These are phyloP conservation scores for Casuarina equisetifolia DNA, from an alignment of 306 rosid genomes.

Conservation along the genomic window DNA sequence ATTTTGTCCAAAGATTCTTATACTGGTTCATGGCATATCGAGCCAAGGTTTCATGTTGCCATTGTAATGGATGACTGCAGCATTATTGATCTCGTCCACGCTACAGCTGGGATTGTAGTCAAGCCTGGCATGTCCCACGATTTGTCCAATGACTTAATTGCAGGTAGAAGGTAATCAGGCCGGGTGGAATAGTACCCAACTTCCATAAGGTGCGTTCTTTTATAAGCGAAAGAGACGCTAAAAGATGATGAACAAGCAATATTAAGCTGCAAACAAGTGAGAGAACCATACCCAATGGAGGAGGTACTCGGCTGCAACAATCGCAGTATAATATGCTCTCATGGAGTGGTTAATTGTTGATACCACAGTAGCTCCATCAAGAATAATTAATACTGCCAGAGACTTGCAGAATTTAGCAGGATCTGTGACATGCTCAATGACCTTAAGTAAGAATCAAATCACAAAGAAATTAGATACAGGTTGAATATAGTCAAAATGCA, in stretches of 20 bases:
- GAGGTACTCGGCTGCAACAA: constrained; percentile 84
- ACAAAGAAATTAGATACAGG: constrained; percentile 15
- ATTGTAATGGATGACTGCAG: constrained; percentile 95
- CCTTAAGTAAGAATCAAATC: constrained; percentile 41
- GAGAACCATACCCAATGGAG: constrained; percentile 71
- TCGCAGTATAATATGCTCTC: constrained; percentile 85
- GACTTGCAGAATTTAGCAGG: constrained; percentile 94
- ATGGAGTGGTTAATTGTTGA: constrained; percentile 86
- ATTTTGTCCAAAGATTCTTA: constrained; percentile 90
- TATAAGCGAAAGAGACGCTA: background rate
- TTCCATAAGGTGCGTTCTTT: constrained; percentile 73
- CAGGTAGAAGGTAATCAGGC: constrained; percentile 86
- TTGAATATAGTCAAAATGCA: constrained; percentile 9
- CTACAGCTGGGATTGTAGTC: constrained; percentile 97
- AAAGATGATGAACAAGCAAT: background rate
- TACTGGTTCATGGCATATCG: constrained; percentile 95
- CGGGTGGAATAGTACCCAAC: constrained; percentile 68
- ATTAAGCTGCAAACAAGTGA: background rate
- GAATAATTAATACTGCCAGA: constrained; percentile 61
- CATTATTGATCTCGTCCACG: constrained; percentile 91
- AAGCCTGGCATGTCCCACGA: constrained; percentile 98
- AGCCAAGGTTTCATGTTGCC: constrained; percentile 99
- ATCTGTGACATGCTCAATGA: constrained; percentile 90
- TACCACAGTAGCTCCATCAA: constrained; percentile 78
- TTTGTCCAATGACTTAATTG: constrained; percentile 89